Conservation (phyloP, 2,329 filamentous ascomycete species). For the Plectosphaerella sp. region DNA sequence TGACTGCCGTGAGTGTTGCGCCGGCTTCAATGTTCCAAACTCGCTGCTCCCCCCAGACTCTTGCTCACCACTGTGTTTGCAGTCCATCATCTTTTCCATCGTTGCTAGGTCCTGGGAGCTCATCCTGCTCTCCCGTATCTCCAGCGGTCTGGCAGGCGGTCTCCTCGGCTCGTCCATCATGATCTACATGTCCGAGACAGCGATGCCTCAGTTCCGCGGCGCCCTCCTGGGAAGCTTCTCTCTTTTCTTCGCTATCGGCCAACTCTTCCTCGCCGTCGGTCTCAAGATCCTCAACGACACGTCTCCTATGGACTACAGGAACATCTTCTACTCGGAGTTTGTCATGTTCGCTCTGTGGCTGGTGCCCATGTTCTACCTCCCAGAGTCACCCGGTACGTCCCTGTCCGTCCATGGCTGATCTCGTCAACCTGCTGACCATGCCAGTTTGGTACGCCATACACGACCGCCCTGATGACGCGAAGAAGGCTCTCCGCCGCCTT, state of each 20-base stretch:
- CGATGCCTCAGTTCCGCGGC: constrained; percentile 4
- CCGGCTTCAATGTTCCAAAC: neutral
- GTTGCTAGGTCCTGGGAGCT: constrained; percentile 2
- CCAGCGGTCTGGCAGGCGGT: constrained; percentile 1
- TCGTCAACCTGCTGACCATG: too few species aligned
- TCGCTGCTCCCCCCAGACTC: neutral
- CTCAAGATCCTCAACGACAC: constrained; percentile 5
- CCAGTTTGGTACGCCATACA: neutral
- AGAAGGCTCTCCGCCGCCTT: constrained; percentile 7
- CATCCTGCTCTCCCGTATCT: constrained; percentile 1
- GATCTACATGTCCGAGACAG: constrained; percentile 5
- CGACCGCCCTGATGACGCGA: constrained; percentile 6
- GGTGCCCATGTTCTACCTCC: constrained; percentile 5
- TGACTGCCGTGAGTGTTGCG: neutral
- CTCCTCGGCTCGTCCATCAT: constrained; percentile 2
- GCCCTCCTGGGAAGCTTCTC: constrained; percentile 4
- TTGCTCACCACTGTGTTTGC: neutral
- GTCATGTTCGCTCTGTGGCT: constrained; percentile 4
- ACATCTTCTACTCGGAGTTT: constrained; percentile 8
- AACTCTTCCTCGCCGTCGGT: constrained; percentile 4
- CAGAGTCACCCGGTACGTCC: neutral
- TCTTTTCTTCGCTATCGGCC: constrained; percentile 4
- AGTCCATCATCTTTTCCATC: constrained; percentile 1
- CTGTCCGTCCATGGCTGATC: neutral
- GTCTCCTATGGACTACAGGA: neutral